A percentile compares a stretch with the other conserved stretches of the same genome.
Conservation (phyloP, 2,329 filamentous ascomycete species). For the Exophiala phaeomuriformis region DNA sequence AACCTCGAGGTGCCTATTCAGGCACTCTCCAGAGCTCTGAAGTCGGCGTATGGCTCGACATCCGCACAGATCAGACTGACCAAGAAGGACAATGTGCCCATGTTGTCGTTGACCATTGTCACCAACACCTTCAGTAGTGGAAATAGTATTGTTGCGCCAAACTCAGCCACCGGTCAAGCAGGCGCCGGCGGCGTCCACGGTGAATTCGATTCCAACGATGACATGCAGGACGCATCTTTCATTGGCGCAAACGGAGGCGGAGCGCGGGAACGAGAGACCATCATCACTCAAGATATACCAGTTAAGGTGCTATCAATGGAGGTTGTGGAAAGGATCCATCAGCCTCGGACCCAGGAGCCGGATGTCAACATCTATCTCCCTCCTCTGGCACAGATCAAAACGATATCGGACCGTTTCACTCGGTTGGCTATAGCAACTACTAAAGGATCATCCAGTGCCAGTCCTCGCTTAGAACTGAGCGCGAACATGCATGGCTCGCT, state of each 20-base stretch:
- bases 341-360: conserved; percentile 81
- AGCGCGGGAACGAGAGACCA: conserved; percentile 70
- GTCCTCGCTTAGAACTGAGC: conserved; percentile 64
- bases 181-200: conserved; percentile 17
- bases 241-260: conserved; percentile 42
- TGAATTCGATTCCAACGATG: conserved; percentile 29
- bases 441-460: conserved; percentile 24
- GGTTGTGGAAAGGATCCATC: conserved; percentile 85
- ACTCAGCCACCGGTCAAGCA: conserved; percentile 23
- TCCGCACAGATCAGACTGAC: conserved; percentile 82
- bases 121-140: conserved; percentile 57
- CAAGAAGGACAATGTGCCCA: conserved; percentile 80
- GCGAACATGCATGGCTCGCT: conserved; percentile 93
- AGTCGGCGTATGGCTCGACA: conserved; percentile 72
- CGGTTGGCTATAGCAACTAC: conserved; percentile 56
- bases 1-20: conserved; percentile 92
- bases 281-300: conserved; percentile 94
- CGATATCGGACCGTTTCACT: conserved; percentile 91
- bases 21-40: conserved; percentile 81
- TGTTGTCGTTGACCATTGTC: conserved; percentile 84
- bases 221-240: conserved; percentile 42
- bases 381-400: conserved; percentile 78
- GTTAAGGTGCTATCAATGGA: conserved; percentile 78
- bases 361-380: conserved; percentile 92
- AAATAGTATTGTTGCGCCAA: conserved; percentile 39